Conservation (phyloP, 345 rosid genomes). For the Barbarea vulgaris region DNA sequence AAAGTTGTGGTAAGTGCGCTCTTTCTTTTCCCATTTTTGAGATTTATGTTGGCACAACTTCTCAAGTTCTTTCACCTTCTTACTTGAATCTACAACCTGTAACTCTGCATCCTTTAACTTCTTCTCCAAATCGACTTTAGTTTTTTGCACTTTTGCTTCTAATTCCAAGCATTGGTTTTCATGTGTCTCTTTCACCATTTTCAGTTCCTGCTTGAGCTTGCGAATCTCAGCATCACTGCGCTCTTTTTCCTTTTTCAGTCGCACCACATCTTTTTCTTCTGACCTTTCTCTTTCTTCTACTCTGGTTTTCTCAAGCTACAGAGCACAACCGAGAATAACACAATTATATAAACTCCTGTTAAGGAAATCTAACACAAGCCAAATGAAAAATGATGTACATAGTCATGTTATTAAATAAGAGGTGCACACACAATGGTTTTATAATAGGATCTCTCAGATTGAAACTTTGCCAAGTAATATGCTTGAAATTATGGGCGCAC, state of each 20-base stretch:
- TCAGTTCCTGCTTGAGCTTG: slow-evolving; percentile 64
- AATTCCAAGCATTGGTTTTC: slow-evolving; percentile 58
- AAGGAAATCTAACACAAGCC: slow-evolving; percentile 1
- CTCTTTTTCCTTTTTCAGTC: slow-evolving; percentile 62
- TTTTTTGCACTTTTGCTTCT: slow-evolving; percentile 56
- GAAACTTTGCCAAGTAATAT: not conserved
- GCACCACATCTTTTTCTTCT: slow-evolving; percentile 60
- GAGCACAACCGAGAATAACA: slow-evolving; percentile 20
- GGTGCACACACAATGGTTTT: slow-evolving; percentile 2
- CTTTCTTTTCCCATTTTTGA: slow-evolving; percentile 75
- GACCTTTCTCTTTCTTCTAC: slow-evolving; percentile 69
- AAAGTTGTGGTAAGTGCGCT: slow-evolving; percentile 55
- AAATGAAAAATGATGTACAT: slow-evolving; percentile 13
- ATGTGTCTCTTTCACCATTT: slow-evolving; percentile 53
- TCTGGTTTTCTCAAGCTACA: slow-evolving; percentile 71
- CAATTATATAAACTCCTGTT: not conserved
- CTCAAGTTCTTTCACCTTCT: slow-evolving; percentile 76
- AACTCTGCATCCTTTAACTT: slow-evolving; percentile 65
- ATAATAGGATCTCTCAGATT: slow-evolving; percentile 12
- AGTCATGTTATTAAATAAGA: not conserved
- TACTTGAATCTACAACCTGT: slow-evolving; percentile 53
- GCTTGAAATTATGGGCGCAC: not conserved
- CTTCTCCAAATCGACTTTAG: slow-evolving; percentile 55
- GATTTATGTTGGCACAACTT: slow-evolving; percentile 64
- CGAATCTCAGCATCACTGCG: slow-evolving; percentile 58